Conservation (phyloP, 2,329 filamentous ascomycete genomes). For the Trichoderma breve region DNA sequence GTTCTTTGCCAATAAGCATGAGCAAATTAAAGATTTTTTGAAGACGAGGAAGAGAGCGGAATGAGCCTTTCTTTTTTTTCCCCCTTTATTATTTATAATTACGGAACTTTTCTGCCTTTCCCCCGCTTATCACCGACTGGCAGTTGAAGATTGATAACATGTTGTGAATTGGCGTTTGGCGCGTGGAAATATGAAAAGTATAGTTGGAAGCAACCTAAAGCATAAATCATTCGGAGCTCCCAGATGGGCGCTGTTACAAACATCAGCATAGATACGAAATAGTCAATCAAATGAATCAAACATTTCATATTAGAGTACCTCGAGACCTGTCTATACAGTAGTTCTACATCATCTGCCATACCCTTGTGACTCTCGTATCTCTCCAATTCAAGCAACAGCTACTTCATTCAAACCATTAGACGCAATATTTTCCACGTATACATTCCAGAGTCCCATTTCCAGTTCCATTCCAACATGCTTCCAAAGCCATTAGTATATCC, state of each 20-base stretch:
- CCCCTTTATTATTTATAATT: background rate
- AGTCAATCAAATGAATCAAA: background rate
- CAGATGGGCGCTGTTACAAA: background rate
- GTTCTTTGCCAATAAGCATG: conserved; percentile 90
- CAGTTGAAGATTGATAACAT: background rate
- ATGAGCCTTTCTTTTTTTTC: conserved; percentile 23
- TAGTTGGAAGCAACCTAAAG: background rate
- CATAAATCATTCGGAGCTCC: background rate
- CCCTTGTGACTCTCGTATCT: background rate
- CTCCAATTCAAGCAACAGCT: conserved; percentile 9
- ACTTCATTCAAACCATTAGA: background rate
- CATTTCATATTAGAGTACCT: background rate
- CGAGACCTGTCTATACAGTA: background rate
- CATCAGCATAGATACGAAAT: background rate
- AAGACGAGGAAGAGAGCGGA: conserved; percentile 59
- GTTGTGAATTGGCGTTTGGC: background rate
- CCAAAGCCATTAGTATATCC: background rate
- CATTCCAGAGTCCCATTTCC: background rate
- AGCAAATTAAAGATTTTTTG: conserved; percentile 82
- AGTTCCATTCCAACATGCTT: conserved; percentile 1
- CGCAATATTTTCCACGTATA: background rate
- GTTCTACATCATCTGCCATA: background rate
- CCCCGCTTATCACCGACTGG: background rate
- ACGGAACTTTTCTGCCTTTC: background rate
- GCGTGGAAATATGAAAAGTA: background rate